Percentiles rank a stretch among this genome's conserved stretches.
Evolutionary conservation across 805 yeast genomes (phyloP).

Genomic region (Suhomyces faveliae): DNA sequence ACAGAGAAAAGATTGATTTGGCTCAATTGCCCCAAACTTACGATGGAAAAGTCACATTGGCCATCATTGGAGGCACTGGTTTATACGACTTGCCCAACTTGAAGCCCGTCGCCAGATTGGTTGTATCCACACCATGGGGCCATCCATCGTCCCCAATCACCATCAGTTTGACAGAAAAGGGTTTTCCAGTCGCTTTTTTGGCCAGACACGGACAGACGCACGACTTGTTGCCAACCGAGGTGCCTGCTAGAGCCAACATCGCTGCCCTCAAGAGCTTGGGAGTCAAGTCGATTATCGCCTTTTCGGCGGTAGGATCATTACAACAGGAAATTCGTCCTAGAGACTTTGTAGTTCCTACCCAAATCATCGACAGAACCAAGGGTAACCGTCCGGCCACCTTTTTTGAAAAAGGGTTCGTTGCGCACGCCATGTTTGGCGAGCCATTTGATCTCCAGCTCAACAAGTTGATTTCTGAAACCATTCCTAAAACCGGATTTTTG

Average conservation of each 20-base stretch:
- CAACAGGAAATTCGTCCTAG: conserved; percentile 88
- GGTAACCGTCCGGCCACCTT: conserved; percentile 89
- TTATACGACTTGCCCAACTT: conserved; percentile 80
- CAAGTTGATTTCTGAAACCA: conserved; percentile 54
- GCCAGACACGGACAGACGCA: conserved; percentile 94
- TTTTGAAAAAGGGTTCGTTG: conserved; percentile 91
- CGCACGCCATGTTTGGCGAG: conserved; percentile 96
- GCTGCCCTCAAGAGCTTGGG: conserved; percentile 91
- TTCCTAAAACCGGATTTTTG: conserved; percentile 48
- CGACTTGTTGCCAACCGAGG: conserved; percentile 85
- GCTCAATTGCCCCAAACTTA: conserved; percentile 49
- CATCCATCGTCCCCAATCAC: conserved; percentile 92
- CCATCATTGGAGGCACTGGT: conserved; percentile 98
- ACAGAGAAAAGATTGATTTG: conserved; percentile 30
- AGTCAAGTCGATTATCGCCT: conserved; percentile 84
- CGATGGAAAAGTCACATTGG: conserved; percentile 70
- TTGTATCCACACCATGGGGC: conserved; percentile 96
- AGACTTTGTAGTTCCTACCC: conserved; percentile 95
- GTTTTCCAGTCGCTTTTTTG: conserved; percentile 87
- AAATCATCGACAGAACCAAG: conserved; percentile 94
- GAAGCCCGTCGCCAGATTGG: conserved; percentile 79
- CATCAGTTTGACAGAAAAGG: conserved; percentile 70
- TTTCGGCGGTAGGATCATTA: conserved; percentile 94
- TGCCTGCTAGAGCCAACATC: conserved; percentile 90
- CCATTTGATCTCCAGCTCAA: conserved; percentile 84